A percentile compares a stretch with the other conserved stretches of the same genome.
These are phyloP conservation scores for Torulaspora franciscae DNA, from an alignment of 805 yeast species.

Conservation along the genomic window DNA sequence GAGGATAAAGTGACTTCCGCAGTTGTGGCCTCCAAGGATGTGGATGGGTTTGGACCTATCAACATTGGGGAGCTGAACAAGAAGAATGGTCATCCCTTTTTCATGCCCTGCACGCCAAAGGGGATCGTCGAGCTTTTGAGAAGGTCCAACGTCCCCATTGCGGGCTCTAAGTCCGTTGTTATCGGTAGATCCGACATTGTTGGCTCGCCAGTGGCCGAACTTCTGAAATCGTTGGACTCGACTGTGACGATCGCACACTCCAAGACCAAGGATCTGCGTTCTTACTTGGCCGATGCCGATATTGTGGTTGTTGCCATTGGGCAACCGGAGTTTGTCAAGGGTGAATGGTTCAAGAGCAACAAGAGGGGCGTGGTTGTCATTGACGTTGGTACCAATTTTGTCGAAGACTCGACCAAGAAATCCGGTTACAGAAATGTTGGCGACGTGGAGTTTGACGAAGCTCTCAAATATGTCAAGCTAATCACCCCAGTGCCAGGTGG, in stretches of 20 bases:
- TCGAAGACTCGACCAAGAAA: conserved; percentile 60
- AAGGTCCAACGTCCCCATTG: conserved; percentile 56
- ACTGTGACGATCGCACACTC: conserved; percentile 90
- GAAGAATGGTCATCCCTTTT: conserved; percentile 75
- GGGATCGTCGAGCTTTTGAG: conserved; percentile 81
- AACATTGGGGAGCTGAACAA: conserved; percentile 90
- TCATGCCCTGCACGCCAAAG: conserved; percentile 92
- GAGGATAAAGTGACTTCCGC: conserved; percentile 77
- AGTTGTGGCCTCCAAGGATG: conserved; percentile 81
- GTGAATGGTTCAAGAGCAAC: conserved; percentile 60
- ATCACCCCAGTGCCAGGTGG: conserved; percentile 92
- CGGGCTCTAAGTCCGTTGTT: conserved; percentile 86
- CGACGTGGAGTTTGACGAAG: conserved; percentile 63
- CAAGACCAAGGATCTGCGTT: conserved; percentile 56
- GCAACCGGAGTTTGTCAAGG: conserved; percentile 61
- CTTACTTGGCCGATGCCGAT: conserved; percentile 64
- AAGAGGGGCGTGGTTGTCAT: conserved; percentile 57
- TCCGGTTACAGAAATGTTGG: conserved; percentile 72
- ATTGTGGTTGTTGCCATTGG: conserved; percentile 81
- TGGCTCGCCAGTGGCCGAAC: conserved; percentile 86
- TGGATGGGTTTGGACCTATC: conserved; percentile 87
- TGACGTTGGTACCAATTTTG: conserved; percentile 79
- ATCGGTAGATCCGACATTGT: conserved; percentile 95
- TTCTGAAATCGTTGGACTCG: conserved; percentile 72
- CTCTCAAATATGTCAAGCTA: conserved; percentile 38